phyloP scores from a whole-genome alignment of 176 grass and related monocot genomes.

The Neostapfia colusana region DNA sequence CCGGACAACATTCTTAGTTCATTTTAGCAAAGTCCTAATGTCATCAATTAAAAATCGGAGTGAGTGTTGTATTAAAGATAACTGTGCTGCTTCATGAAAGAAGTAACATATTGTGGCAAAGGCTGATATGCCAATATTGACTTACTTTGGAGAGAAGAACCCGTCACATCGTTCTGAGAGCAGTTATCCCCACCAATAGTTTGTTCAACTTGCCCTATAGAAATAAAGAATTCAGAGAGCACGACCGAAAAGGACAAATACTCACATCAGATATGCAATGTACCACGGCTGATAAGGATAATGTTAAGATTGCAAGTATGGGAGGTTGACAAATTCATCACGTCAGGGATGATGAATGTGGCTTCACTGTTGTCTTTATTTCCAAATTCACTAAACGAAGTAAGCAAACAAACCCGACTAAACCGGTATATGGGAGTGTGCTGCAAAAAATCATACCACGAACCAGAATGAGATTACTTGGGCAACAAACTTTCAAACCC shows the following conservation, averaged over 20 bases:
- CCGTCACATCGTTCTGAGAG: constrained; percentile 30
- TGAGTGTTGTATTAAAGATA: background rate
- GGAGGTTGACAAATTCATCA: constrained; percentile 71
- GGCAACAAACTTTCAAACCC: background rate
- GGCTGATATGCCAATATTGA: constrained; percentile 16
- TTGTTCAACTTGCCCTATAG: constrained; percentile 41
- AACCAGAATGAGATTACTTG: constrained; percentile 36
- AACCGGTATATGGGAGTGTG: constrained; percentile 69
- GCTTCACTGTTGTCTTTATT: constrained; percentile 73
- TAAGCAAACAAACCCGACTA: constrained; percentile 58
- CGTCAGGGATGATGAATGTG: constrained; percentile 73
- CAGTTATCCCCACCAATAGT: constrained; percentile 38
- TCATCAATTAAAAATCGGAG: too few species aligned
- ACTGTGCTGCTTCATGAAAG: background rate
- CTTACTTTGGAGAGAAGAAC: constrained; percentile 59
- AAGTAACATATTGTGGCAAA: background rate
- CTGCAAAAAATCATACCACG: constrained; percentile 45
- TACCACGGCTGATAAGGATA: constrained; percentile 81
- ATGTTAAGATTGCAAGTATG: constrained; percentile 69
- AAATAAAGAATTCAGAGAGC: constrained; percentile 31
- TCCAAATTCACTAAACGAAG: constrained; percentile 65
- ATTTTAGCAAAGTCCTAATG: background rate
- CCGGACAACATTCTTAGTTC: background rate
- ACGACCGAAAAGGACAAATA: constrained; percentile 27
- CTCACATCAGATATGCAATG: constrained; percentile 38